These are phyloP conservation scores for Allium fistulosum DNA, from an alignment of 106 monocot species.

Conservation along the genomic window DNA sequence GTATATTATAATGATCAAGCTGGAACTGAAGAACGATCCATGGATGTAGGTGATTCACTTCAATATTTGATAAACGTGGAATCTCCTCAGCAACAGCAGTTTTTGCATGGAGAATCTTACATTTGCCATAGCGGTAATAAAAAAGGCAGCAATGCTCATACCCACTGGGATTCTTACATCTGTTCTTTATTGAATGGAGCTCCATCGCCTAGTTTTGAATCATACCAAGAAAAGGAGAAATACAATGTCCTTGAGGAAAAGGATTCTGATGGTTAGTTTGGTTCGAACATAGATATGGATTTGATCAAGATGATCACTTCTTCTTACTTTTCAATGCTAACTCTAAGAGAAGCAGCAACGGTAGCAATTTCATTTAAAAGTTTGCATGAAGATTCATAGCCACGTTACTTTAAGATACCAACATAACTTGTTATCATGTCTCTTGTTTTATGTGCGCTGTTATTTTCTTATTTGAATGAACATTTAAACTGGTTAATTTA, in stretches of 20 bases:
- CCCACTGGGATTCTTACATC: constrained; percentile 1
- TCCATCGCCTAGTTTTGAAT: constrained; percentile 5
- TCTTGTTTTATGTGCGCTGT: too few relatives aligned
- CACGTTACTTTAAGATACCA: too few relatives aligned
- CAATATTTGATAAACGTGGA: background rate
- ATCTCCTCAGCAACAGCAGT: too few relatives aligned
- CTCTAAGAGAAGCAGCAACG: background rate
- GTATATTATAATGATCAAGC: background rate
- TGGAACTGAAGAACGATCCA: too few relatives aligned
- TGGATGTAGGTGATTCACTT: background rate
- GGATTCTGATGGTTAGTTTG: background rate
- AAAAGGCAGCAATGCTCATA: background rate
- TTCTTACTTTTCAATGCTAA: background rate
- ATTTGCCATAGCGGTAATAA: background rate
- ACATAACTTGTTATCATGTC: too few relatives aligned
- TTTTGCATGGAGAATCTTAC: background rate
- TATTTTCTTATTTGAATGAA: too few relatives aligned
- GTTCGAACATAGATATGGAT: constrained; percentile 13
- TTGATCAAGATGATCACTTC: constrained; percentile 10
- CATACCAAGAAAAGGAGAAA: constrained; percentile 3
- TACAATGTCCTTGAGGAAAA: too few relatives aligned
- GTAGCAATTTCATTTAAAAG: constrained; percentile 6
- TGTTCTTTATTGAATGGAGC: constrained; percentile 5
- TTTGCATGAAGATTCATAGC: background rate
- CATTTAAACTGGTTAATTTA: too few relatives aligned